Conservation (phyloP, 2,329 filamentous ascomycete species). For the Diplodia scrobiculata region DNA sequence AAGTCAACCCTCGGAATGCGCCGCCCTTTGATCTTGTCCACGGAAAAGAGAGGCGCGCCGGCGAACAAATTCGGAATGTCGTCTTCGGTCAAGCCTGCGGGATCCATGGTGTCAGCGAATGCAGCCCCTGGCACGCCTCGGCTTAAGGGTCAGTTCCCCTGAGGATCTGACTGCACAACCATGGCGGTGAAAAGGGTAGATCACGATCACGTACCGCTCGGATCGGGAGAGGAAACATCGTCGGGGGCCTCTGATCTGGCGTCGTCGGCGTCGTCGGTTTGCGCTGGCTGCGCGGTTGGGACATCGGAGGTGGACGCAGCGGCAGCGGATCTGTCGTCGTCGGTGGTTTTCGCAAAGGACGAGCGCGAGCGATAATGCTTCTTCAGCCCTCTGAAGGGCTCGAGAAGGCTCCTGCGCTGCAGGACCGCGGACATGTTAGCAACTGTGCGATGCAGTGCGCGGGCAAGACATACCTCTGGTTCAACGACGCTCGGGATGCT, state of each 20-base stretch:
- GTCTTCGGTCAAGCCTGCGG: constrained; percentile 53
- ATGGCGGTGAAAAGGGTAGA: constrained; percentile 26
- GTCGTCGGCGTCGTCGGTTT: constrained; percentile 3
- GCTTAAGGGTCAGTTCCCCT: constrained; percentile 17
- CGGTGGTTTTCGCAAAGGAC: constrained; percentile 22
- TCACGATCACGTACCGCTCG: constrained; percentile 27
- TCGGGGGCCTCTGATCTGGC: constrained; percentile 23
- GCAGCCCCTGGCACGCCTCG: not conserved
- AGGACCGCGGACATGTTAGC: constrained; percentile 15
- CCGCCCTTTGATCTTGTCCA: constrained; percentile 61
- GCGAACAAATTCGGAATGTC: constrained; percentile 72
- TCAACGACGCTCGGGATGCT: constrained; percentile 18
- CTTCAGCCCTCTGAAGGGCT: constrained; percentile 20
- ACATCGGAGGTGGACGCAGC: constrained; percentile 12
- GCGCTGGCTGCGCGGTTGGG: not conserved
- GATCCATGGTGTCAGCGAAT: constrained; percentile 28
- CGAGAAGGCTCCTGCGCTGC: constrained; percentile 26
- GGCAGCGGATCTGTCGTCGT: constrained; percentile 14
- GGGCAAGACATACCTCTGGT: constrained; percentile 16
- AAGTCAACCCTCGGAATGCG: constrained; percentile 66
- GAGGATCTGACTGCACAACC: constrained; percentile 21
- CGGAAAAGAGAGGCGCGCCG: constrained; percentile 72
- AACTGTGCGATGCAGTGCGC: not conserved
- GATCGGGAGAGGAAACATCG: constrained; percentile 17
- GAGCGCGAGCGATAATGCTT: constrained; percentile 26